These are phyloP conservation scores for Penicillium sp. DNA, from an alignment of 2,329 filamentous ascomycete species.

Conservation along the genomic window DNA sequence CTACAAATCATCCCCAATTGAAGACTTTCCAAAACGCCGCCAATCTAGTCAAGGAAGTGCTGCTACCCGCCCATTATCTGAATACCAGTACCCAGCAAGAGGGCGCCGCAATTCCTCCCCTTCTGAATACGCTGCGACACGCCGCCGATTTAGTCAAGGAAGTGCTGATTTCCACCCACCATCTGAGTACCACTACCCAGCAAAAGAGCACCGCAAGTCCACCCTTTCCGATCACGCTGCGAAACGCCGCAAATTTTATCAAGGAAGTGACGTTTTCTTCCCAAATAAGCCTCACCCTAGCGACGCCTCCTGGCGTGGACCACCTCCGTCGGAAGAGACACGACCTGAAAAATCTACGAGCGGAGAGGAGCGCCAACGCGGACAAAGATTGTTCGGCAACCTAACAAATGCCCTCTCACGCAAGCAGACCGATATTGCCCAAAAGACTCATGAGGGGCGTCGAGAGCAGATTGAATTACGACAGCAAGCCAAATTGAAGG, in stretches of 20 bases:
- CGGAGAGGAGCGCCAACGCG: slow-evolving; percentile 79
- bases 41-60: slow-evolving; percentile 34
- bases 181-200: slow-evolving; percentile 30
- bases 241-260: slow-evolving; percentile 53
- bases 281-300: too few species aligned
- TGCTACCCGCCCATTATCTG: slow-evolving; percentile 24
- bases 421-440: slow-evolving; percentile 61
- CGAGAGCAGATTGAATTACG: slow-evolving; percentile 69
- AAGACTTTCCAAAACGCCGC: slow-evolving; percentile 54
- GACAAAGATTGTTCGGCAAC: slow-evolving; percentile 81
- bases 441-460: slow-evolving; percentile 64
- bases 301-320: too few species aligned
- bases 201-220: slow-evolving; percentile 55
- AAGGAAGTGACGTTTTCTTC: too few species aligned
- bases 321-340: slow-evolving; percentile 12
- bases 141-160: slow-evolving; percentile 44
- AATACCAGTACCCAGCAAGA: slow-evolving; percentile 42
- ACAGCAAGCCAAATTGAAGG: slow-evolving; percentile 76
- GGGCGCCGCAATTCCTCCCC: slow-evolving; percentile 53
- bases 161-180: slow-evolving; percentile 4
- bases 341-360: slow-evolving; percentile 40
- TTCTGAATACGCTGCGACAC: slow-evolving; percentile 53
- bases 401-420: slow-evolving; percentile 77
- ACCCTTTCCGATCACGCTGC: slow-evolving; percentile 49
- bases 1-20: slow-evolving; percentile 54